Conservation (phyloP, 306 rosid genomes). For the Alnus rubra region DNA sequence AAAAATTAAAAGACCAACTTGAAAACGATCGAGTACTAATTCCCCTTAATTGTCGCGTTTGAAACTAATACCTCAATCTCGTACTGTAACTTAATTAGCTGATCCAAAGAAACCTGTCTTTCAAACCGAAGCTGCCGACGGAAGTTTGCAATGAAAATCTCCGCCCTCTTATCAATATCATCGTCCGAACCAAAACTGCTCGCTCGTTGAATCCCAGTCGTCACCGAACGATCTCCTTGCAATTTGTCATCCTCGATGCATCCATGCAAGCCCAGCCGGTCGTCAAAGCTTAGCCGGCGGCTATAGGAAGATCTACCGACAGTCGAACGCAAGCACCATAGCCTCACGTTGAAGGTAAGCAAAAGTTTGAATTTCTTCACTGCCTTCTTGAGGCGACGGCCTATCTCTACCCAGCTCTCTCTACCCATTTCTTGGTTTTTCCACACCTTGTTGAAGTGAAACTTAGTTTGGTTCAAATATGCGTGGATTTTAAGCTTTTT, state of each 20-base stretch:
- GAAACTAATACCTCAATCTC: slow-evolving; percentile 1
- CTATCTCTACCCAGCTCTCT: neutral
- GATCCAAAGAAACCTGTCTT: slow-evolving; percentile 52
- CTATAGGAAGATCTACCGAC: slow-evolving; percentile 8
- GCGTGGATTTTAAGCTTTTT: neutral
- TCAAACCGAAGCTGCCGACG: slow-evolving; percentile 48
- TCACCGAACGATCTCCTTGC: neutral
- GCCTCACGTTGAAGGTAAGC: slow-evolving; percentile 14
- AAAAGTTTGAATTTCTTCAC: slow-evolving; percentile 41
- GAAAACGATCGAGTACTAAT: too few relatives aligned
- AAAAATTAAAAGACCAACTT: too few relatives aligned
- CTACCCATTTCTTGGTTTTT: slow-evolving; percentile 16
- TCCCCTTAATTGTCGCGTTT: neutral
- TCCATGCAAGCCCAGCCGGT: slow-evolving; percentile 15
- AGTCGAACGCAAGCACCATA: slow-evolving; percentile 17
- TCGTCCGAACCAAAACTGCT: slow-evolving; percentile 26
- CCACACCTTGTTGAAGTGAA: neutral
- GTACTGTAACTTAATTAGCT: slow-evolving; percentile 32
- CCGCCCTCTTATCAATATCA: slow-evolving; percentile 62
- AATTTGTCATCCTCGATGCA: slow-evolving; percentile 42
- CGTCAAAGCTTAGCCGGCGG: slow-evolving; percentile 36
- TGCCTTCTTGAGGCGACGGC: slow-evolving; percentile 30
- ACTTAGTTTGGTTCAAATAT: neutral
- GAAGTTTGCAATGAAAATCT: slow-evolving; percentile 61
- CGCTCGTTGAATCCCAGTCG: slow-evolving; percentile 27